A percentile compares a stretch with the other conserved stretches of the same genome.
phyloP scores from a whole-genome alignment of 1,284 basidiomycete genomes.

The Afroboletus lepidellus region DNA sequence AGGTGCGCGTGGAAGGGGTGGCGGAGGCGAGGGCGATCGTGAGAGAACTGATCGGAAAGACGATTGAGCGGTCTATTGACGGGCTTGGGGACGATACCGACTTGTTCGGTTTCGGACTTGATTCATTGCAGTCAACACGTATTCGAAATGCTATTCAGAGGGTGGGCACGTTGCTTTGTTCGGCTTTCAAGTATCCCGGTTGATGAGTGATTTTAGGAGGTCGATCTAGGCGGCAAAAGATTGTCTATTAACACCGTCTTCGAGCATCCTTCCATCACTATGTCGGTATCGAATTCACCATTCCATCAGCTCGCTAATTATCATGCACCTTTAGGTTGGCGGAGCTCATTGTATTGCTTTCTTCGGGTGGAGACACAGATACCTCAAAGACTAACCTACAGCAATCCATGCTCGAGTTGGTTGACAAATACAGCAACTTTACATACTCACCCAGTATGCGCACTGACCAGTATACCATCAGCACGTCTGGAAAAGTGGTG shows the following conservation, averaged over 20 bases:
- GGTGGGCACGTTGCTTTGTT: slow-evolving; percentile 21
- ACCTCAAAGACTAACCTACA: slow-evolving; percentile 6
- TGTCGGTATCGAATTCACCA: neutral
- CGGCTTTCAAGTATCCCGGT: neutral
- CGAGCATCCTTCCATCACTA: slow-evolving; percentile 29
- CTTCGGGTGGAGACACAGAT: slow-evolving; percentile 12
- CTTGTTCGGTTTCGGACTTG: slow-evolving; percentile 48
- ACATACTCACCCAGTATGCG: neutral
- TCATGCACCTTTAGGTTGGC: slow-evolving; percentile 22
- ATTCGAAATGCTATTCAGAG: slow-evolving; percentile 52
- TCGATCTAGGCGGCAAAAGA: slow-evolving; percentile 26
- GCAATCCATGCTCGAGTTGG: slow-evolving; percentile 24
- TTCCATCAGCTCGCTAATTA: neutral
- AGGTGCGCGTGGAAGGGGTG: slow-evolving; percentile 19
- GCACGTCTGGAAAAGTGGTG: slow-evolving; percentile 20
- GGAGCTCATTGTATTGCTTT: slow-evolving; percentile 15
- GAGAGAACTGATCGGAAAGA: slow-evolving; percentile 18
- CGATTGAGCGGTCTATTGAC: slow-evolving; percentile 16
- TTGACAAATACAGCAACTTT: slow-evolving; percentile 29
- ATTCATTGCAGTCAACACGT: slow-evolving; percentile 56
- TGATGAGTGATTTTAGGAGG: slow-evolving; percentile 20
- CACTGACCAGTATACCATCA: neutral
- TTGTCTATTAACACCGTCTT: slow-evolving; percentile 24
- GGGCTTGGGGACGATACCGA: slow-evolving; percentile 36
- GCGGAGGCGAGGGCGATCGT: slow-evolving; percentile 17